phyloP scores from a whole-genome alignment of 306 rosid species.

The Corylus americana region DNA sequence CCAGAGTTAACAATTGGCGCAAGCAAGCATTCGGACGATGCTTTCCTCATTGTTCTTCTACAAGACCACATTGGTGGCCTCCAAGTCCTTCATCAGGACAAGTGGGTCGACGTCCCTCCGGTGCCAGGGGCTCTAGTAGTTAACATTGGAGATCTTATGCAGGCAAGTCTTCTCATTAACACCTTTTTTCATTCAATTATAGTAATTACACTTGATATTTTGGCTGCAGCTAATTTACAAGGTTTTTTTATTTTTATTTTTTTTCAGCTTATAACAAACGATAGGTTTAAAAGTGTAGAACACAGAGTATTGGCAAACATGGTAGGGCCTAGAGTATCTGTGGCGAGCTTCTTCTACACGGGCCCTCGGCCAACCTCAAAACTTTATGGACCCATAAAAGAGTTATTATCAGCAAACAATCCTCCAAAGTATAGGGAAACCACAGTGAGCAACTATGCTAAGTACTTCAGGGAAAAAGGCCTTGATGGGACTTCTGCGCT shows the following conservation, averaged over 20 bases:
- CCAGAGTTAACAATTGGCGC: not conserved
- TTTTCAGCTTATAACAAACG: conserved; percentile 26
- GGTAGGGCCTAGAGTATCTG: conserved; percentile 4
- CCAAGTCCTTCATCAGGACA: conserved; percentile 9
- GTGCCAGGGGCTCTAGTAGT: not conserved
- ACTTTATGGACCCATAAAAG: conserved; percentile 22
- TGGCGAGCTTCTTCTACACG: conserved; percentile 26
- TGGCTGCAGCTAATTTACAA: no score
- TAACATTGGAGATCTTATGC: conserved; percentile 7
- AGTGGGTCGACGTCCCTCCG: not conserved
- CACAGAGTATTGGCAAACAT: conserved; percentile 30
- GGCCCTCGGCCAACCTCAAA: not conserved
- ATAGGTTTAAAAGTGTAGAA: conserved; percentile 31
- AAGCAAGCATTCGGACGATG: conserved; percentile 19
- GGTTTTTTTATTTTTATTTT: no score
- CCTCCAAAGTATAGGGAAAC: conserved; percentile 20
- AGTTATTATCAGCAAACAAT: conserved; percentile 20
- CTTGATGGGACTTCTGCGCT: conserved; percentile 2
- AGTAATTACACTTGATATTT: no score
- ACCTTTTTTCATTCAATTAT: no score
- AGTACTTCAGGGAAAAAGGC: not conserved
- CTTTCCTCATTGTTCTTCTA: conserved; percentile 22
- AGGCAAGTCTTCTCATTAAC: conserved; percentile 1
- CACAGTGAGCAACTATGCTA: not conserved
- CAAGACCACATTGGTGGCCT: conserved; percentile 39